These are phyloP conservation scores for Henckelia pumila DNA, from an alignment of 257 asterid genomes.

Conservation along the genomic window DNA sequence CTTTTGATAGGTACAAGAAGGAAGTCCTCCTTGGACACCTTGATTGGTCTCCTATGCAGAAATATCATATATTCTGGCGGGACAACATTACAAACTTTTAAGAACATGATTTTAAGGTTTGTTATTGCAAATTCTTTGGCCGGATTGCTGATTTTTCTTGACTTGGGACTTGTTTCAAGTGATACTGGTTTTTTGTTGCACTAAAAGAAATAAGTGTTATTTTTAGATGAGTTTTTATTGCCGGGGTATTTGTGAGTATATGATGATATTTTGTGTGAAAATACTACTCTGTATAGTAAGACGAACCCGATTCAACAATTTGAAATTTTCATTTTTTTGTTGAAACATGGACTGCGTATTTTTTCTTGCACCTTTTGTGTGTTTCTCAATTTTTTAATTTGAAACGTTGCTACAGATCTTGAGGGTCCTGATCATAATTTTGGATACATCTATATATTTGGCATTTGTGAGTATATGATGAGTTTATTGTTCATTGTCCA, in stretches of 20 bases:
- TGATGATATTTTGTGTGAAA: too few relatives aligned
- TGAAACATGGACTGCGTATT: constrained; percentile 9
- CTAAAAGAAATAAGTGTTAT: too few relatives aligned
- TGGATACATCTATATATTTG: constrained; percentile 97
- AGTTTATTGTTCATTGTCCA: too few relatives aligned
- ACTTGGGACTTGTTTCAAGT: neutral
- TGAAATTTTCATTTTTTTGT: neutral
- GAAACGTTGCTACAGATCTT: constrained; percentile 50
- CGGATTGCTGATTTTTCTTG: neutral
- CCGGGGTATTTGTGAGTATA: too few relatives aligned
- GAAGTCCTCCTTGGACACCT: constrained; percentile 91
- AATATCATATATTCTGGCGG: constrained; percentile 79
- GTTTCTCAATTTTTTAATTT: constrained; percentile 11
- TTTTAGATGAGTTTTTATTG: too few relatives aligned
- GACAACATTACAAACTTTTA: constrained; percentile 67
- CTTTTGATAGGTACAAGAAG: constrained; percentile 80
- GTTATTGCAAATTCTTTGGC: neutral
- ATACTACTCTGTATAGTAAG: too few relatives aligned
- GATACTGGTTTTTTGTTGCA: too few relatives aligned
- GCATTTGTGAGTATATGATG: too few relatives aligned
- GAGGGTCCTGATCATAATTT: constrained; percentile 73
- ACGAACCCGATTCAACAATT: too few relatives aligned
- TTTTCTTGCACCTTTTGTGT: neutral
- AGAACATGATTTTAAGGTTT: constrained; percentile 87
- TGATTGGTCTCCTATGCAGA: constrained; percentile 95